Evolutionary conservation across 2,329 filamentous ascomycete species (phyloP), one percentile per base, ranked within the genome.

Genomic region (Penicillium sp.): DNA sequence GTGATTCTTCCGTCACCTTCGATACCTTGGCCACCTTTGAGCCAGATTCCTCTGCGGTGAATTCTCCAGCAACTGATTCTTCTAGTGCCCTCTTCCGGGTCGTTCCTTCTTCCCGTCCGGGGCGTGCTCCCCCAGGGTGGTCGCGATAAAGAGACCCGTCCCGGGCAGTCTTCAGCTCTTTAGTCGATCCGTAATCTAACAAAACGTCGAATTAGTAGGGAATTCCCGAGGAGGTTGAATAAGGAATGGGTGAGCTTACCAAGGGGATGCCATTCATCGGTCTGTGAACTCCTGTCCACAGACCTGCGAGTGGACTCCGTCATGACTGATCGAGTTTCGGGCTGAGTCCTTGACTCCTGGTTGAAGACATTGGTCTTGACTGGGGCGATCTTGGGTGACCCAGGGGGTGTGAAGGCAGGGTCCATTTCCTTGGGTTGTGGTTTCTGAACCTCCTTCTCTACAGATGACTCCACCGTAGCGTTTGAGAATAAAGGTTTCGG

Each of bases 71-170:
- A 31, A 55, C 51, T 14, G 40, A 46, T 34, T 65, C 57, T 28
- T 60, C 58, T 22, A 55, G 42, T 5, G 55, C 46, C 26, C 66
- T 57, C 52, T 69, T 69, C n/a, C 61, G 46, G 11, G 36, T 32
- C 6, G 16, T 10, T 4, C 14, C 28, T 16, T 34, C 38, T n/a
- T 45, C 46, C 6, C 40, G 40, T 44, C 27, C 31, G 26, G 36
- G 42, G 16, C 3, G 31, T 3, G 18, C 31, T 11, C 31, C 31
- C 1, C 31, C 31, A 10, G 31, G 31, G 7, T 20, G 11, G 34
- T 23, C 6, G 13, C 43, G 38, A 6, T 23, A 29, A 35, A 55
- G 42, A 10, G 53, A 37, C 28, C 34, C 37, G 11, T 39, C 16
- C 47, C 48, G 51, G 5, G 42, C 37, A 10, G 39, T 43, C 22